A percentile compares a stretch with the other conserved stretches of the same genome.
These are phyloP conservation scores for Hyphodiscus sp. DNA, from an alignment of 2,329 filamentous ascomycete genomes.

Conservation along the genomic window DNA sequence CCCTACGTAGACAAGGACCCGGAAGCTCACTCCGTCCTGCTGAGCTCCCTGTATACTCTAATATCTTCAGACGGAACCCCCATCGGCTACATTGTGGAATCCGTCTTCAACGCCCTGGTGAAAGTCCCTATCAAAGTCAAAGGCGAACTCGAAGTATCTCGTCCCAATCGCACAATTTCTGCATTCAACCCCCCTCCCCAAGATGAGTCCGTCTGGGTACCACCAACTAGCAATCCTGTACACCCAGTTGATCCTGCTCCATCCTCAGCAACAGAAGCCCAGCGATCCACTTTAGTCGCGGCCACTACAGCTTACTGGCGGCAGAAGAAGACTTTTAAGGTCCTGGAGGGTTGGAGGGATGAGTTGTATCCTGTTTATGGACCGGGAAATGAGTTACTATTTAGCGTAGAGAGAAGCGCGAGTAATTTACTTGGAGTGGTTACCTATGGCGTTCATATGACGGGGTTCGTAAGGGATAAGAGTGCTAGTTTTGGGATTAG, in stretches of 20 bases:
- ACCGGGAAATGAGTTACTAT: constrained; percentile 52
- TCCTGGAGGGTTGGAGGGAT: constrained; percentile 73
- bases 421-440: constrained; percentile 68
- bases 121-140: constrained; percentile 44
- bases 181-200: constrained; percentile 45
- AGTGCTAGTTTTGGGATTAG: constrained; percentile 50
- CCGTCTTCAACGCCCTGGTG: constrained; percentile 43
- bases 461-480: constrained; percentile 55
- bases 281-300: constrained; percentile 52
- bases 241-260: neutral
- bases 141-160: constrained; percentile 55
- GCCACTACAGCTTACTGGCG: constrained; percentile 62
- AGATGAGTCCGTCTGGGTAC: neutral
- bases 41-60: constrained; percentile 60
- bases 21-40: constrained; percentile 45
- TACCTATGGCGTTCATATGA: constrained; percentile 78
- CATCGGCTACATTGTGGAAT: constrained; percentile 54
- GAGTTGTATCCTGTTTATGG: constrained; percentile 77
- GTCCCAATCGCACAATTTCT: constrained; percentile 53
- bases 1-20: constrained; percentile 63
- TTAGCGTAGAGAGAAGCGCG: constrained; percentile 72
- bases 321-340: constrained; percentile 61
- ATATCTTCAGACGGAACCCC: constrained; percentile 57
- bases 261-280: constrained; percentile 40
- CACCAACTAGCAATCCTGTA: neutral